Evolutionary conservation across 345 rosid genomes (phyloP), one percentile per base, ranked within the genome.

Genomic region (Lepidium sativum): DNA sequence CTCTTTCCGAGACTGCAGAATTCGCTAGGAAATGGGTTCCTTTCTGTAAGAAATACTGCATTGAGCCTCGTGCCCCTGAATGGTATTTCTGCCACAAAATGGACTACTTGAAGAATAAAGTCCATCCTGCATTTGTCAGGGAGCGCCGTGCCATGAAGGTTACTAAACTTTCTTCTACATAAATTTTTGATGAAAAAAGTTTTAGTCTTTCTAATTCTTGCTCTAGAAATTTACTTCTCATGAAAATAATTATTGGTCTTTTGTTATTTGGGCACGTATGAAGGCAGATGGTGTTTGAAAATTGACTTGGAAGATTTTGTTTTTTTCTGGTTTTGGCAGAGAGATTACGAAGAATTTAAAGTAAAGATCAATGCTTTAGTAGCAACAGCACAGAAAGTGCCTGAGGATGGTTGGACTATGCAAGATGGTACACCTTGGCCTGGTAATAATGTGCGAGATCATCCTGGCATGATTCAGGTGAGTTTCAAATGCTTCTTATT

Each of bases 321-420:
- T 9, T 61, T 62, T 13, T 66, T 1, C 53, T 68, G 10, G 71
- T 33, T 74, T 70, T 74, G 49, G 56, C 84, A 94, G 99, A 88
- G 99, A 79, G 97, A 94, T n/a, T 94, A 94, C 59, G 99, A 91
- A 80, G 97, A 94, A 72, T 94, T 94, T 59, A 94, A 94, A 71
- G 82, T 94, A 18, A 83, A 80, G 64, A 91, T 94, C 71, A 94
- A 94, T 78, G 95, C 86, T 42, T 79, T 94, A 78, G 99, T 91
- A 70, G 84, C 99, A 0, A 86, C 84, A 4, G 96, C 99, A n/a
- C 96, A 91, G 68, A 94, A 94, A 70, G 99, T 88, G 62, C 99
- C 99, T 5, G 99, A 94, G 80, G 99, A 94, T 65, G 99, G 99
- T 63, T 94, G 99, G 99, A 94, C 99, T 8, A 94, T 94, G 99